These are phyloP conservation scores for Larix kaempferi DNA, from an alignment of 75 land plant species.

Conservation along the genomic window DNA sequence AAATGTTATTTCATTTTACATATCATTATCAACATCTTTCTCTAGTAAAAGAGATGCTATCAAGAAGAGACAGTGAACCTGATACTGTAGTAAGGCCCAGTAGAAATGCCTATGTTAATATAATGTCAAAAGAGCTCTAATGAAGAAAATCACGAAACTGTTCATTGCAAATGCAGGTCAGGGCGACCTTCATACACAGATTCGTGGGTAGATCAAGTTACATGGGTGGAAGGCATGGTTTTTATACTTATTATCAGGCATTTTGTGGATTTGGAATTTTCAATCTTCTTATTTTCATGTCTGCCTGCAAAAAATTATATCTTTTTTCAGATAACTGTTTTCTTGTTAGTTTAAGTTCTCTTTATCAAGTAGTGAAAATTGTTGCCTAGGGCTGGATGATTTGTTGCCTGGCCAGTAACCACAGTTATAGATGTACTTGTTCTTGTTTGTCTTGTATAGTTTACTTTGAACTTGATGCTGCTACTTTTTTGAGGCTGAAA, in stretches of 20 bases:
- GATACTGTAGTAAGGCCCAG: neutral
- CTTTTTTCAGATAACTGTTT: neutral
- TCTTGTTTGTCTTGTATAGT: neutral
- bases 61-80: neutral
- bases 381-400: too few species aligned
- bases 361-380: neutral
- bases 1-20: neutral
- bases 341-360: neutral
- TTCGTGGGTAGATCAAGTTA: constrained; percentile 90
- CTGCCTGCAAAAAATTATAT: neutral
- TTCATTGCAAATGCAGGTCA: constrained; percentile 47
- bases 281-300: neutral
- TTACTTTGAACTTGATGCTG: neutral
- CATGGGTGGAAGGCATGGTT: constrained; percentile 77
- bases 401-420: too few species aligned
- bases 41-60: neutral
- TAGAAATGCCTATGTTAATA: neutral
- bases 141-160: neutral
- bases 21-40: neutral
- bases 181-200: constrained; percentile 70
- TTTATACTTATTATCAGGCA: constrained; percentile 3
- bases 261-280: neutral
- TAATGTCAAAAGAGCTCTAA: neutral
- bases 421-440: neutral
- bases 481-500: neutral